A percentile compares a stretch with the other conserved stretches of the same genome.
These are phyloP conservation scores for Mortierella sp. DNA, from an alignment of 371 early-diverging fungal genomes.

Conservation along the genomic window DNA sequence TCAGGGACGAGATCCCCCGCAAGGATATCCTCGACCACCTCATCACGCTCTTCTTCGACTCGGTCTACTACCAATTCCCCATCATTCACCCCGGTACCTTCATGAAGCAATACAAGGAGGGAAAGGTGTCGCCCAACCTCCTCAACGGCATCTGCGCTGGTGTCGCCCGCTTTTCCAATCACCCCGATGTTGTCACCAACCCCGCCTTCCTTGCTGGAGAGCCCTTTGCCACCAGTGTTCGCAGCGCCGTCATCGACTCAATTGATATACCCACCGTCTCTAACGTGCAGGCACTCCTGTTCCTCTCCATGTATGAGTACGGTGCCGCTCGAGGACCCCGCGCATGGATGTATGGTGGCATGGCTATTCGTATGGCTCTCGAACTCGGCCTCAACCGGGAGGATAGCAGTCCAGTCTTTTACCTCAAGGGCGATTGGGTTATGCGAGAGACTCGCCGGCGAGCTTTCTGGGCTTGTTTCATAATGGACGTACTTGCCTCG, in stretches of 20 bases:
- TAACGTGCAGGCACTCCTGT: slow-evolving; percentile 67
- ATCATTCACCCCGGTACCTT: slow-evolving; percentile 64
- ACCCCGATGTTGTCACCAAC: slow-evolving; percentile 51
- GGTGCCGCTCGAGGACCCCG: slow-evolving; percentile 74
- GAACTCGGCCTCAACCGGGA: slow-evolving; percentile 70
- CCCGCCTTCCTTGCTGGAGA: slow-evolving; percentile 60
- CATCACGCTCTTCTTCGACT: slow-evolving; percentile 67
- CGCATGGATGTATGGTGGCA: slow-evolving; percentile 75
- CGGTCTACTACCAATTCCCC: slow-evolving; percentile 68
- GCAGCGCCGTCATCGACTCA: slow-evolving; percentile 43
- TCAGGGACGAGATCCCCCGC: slow-evolving; percentile 57
- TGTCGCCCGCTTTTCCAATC: slow-evolving; percentile 58
- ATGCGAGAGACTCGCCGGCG: slow-evolving; percentile 66
- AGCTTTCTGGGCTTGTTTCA: slow-evolving; percentile 67
- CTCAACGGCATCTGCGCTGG: slow-evolving; percentile 58
- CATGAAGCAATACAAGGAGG: slow-evolving; percentile 53
- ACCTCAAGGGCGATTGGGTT: slow-evolving; percentile 62
- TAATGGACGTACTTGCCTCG: slow-evolving; percentile 50
- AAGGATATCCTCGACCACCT: slow-evolving; percentile 70
- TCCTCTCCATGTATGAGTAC: slow-evolving; percentile 72
- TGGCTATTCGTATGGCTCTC: slow-evolving; percentile 71
- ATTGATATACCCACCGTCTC: slow-evolving; percentile 68
- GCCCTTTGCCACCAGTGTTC: slow-evolving; percentile 56
- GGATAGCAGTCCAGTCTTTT: slow-evolving; percentile 50
- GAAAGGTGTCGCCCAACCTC: slow-evolving; percentile 50